These are phyloP conservation scores for Barnettozyma hawaiiensis DNA, from an alignment of 1,139 yeast species.

Conservation along the genomic window DNA sequence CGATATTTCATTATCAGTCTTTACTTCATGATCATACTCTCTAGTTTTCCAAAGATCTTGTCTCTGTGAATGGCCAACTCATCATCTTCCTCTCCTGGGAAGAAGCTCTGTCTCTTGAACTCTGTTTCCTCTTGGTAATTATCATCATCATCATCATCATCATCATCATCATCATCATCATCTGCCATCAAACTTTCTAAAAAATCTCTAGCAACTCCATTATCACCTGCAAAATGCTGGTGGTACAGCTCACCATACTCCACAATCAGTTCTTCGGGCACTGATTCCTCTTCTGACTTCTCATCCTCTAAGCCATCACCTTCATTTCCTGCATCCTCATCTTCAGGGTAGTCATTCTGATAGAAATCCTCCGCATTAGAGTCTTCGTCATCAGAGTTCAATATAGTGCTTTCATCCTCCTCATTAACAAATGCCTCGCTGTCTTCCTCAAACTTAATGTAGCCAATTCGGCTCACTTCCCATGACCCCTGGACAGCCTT, in stretches of 20 bases:
- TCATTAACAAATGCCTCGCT: constrained; percentile 51
- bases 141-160: constrained; percentile 31
- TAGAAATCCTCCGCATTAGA: constrained; percentile 89
- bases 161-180: constrained; percentile 29
- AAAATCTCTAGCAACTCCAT: constrained; percentile 22
- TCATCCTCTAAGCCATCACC: constrained; percentile 26
- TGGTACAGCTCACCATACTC: constrained; percentile 29
- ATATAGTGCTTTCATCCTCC: constrained; percentile 40
- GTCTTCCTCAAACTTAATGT: constrained; percentile 61
- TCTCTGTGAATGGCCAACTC: constrained; percentile 61
- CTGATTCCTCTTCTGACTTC: constrained; percentile 15
- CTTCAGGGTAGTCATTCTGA: constrained; percentile 92
- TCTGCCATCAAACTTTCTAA: constrained; percentile 18
- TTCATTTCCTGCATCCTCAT: constrained; percentile 53
- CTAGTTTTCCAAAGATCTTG: constrained; percentile 50
- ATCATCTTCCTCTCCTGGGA: constrained; percentile 49
- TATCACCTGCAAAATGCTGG: constrained; percentile 17
- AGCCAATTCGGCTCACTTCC: constrained; percentile 53
- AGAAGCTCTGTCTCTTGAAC: constrained; percentile 43
- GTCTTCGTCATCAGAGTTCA: constrained; percentile 58
- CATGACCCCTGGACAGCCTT: constrained; percentile 43
- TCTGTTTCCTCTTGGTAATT: constrained; percentile 27
- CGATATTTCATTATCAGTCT: not conserved
- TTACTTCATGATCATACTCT: constrained; percentile 37
- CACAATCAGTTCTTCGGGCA: constrained; percentile 11